phyloP scores from a whole-genome alignment of 1,284 basidiomycete genomes.

The Butyriboletus appendiculatus region DNA sequence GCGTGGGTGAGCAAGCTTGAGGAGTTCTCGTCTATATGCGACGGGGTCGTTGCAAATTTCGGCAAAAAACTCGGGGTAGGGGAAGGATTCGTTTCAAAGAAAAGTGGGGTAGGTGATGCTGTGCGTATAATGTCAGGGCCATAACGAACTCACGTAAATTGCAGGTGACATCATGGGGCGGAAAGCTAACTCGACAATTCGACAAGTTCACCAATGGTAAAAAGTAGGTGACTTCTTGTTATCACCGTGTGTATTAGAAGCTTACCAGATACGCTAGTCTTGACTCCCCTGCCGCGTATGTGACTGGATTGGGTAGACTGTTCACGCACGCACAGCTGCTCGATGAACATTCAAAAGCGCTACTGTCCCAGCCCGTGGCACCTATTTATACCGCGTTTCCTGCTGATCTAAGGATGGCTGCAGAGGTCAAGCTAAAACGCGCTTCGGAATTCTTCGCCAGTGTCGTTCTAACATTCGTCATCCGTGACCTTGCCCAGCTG shows the following conservation, averaged over 20 bases:
- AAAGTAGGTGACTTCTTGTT: slow-evolving; percentile 58
- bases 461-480: slow-evolving; percentile 89
- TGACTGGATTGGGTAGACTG: slow-evolving; percentile 74
- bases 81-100: slow-evolving; percentile 81
- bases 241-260: slow-evolving; percentile 7
- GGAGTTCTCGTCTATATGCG: slow-evolving; percentile 76
- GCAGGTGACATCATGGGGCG: slow-evolving; percentile 70
- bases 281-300: slow-evolving; percentile 87
- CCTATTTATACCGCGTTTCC: slow-evolving; percentile 73
- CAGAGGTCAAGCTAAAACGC: slow-evolving; percentile 77
- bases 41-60: slow-evolving; percentile 81
- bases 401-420: slow-evolving; percentile 56
- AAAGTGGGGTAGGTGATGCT: slow-evolving; percentile 57
- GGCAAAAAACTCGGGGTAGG: slow-evolving; percentile 89
- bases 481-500: slow-evolving; percentile 80
- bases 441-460: slow-evolving; percentile 90
- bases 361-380: slow-evolving; percentile 63
- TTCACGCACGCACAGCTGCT: slow-evolving; percentile 79
- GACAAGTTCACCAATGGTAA: slow-evolving; percentile 92
- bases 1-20: slow-evolving; percentile 70
- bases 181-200: slow-evolving; percentile 79
- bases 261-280: slow-evolving; percentile 50
- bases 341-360: slow-evolving; percentile 84
- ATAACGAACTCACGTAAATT: slow-evolving; percentile 19
- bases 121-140: not conserved